Percentiles rank a stretch among this genome's conserved stretches.
These are phyloP conservation scores for Oryza officinalis DNA, from an alignment of 176 grass and related monocot genomes.

Conservation along the genomic window DNA sequence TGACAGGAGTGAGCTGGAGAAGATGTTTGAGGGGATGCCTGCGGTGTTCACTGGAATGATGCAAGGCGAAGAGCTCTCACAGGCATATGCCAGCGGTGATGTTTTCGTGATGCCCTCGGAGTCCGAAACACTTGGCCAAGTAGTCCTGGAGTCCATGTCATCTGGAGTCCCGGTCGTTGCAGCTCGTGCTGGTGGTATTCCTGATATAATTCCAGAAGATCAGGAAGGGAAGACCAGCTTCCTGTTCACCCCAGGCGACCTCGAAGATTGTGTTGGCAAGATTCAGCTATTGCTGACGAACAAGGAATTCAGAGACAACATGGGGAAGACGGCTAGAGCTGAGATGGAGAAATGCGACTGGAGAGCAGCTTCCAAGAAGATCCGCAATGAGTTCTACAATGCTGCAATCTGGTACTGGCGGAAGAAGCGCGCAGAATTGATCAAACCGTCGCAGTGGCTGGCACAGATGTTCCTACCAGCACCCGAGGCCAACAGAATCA, in stretches of 20 bases:
- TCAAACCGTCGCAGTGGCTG: slow-evolving; percentile 65
- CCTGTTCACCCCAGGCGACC: slow-evolving; percentile 71
- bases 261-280: slow-evolving; percentile 68
- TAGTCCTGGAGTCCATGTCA: slow-evolving; percentile 93
- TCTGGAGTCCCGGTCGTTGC: slow-evolving; percentile 79
- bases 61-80: slow-evolving; percentile 84
- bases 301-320: slow-evolving; percentile 55
- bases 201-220: slow-evolving; percentile 78
- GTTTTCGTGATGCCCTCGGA: slow-evolving; percentile 96
- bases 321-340: slow-evolving; percentile 59
- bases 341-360: slow-evolving; percentile 93
- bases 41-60: slow-evolving; percentile 91
- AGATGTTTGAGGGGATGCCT: slow-evolving; percentile 79
- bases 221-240: slow-evolving; percentile 83
- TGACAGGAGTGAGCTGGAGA: slow-evolving; percentile 72
- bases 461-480: slow-evolving; percentile 46
- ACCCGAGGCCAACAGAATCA: slow-evolving; percentile 23
- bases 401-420: slow-evolving; percentile 85
- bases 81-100: slow-evolving; percentile 73
- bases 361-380: slow-evolving; percentile 67
- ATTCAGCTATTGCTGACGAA: slow-evolving; percentile 53
- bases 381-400: slow-evolving; percentile 90
- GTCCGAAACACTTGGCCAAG: slow-evolving; percentile 81
- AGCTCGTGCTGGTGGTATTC: slow-evolving; percentile 70
- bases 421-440: slow-evolving; percentile 66